A percentile compares a stretch with the other conserved stretches of the same genome.
Evolutionary conservation across 768 basidiomycete genomes (phyloP).

Genomic region (Agaricus sinodeliciosus): DNA sequence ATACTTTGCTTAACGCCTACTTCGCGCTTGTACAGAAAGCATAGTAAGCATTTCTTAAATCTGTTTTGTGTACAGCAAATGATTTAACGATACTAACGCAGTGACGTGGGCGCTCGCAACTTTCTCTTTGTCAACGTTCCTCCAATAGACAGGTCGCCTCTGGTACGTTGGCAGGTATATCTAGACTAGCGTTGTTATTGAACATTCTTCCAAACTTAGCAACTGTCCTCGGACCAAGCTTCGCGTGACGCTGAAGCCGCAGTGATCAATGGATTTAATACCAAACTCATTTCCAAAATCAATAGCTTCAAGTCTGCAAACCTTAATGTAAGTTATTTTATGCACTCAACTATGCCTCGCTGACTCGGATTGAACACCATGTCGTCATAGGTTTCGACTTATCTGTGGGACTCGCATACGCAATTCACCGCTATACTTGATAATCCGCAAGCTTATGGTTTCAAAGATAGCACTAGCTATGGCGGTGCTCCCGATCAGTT

Average conservation of each 20-base stretch:
- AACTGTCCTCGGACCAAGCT: constrained; percentile 35
- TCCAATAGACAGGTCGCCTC: constrained; percentile 34
- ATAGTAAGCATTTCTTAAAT: neutral
- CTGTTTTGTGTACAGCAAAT: neutral
- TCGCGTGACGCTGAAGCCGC: constrained; percentile 34
- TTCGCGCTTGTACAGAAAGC: constrained; percentile 25
- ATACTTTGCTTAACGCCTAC: constrained; percentile 19
- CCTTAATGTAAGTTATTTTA: constrained; percentile 32
- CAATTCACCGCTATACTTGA: constrained; percentile 44
- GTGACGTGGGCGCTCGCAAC: constrained; percentile 45
- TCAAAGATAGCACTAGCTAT: constrained; percentile 44
- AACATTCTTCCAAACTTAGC: constrained; percentile 25
- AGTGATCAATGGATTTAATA: constrained; percentile 48
- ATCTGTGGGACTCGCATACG: constrained; percentile 43
- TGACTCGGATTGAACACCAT: neutral
- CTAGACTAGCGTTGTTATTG: no score
- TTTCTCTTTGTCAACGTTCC: constrained; percentile 44
- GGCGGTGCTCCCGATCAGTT: constrained; percentile 38
- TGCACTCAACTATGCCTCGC: neutral
- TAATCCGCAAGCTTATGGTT: constrained; percentile 43
- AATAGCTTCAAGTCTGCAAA: constrained; percentile 35
- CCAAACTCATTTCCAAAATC: constrained; percentile 36
- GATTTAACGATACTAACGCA: constrained; percentile 18
- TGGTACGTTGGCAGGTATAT: constrained; percentile 20
- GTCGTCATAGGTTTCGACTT: constrained; percentile 35